Conservation (phyloP, 495 filamentous ascomycete genomes). For the Poronia punctata region DNA sequence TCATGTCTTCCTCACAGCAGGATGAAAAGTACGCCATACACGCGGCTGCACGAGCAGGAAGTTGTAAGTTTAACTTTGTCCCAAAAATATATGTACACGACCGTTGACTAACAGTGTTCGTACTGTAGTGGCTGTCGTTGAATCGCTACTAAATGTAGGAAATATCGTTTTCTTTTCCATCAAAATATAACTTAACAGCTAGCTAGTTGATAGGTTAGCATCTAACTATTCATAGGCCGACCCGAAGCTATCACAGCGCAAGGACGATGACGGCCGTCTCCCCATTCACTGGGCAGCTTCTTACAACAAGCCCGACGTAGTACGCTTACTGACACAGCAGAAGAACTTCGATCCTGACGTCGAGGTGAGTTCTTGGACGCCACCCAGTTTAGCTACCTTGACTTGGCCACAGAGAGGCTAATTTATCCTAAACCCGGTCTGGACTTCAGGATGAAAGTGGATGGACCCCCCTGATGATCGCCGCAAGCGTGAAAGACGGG, state of each 20-base stretch:
- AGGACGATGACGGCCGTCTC: slow-evolving; percentile 84
- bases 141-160: slow-evolving; percentile 67
- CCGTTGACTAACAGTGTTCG: slow-evolving; percentile 14
- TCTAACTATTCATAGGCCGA: slow-evolving; percentile 53
- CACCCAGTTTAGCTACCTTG: not conserved
- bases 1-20: slow-evolving; percentile 11
- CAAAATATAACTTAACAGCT: too few species aligned
- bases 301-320: slow-evolving; percentile 70
- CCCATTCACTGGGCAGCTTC: slow-evolving; percentile 94
- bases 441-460: slow-evolving; percentile 66
- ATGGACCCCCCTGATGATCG: slow-evolving; percentile 95
- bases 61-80: slow-evolving; percentile 47
- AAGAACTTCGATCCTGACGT: slow-evolving; percentile 84
- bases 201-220: slow-evolving; percentile 15
- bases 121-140: slow-evolving; percentile 52
- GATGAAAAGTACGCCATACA: slow-evolving; percentile 71
- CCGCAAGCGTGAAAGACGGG: slow-evolving; percentile 66
- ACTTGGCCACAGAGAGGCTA: too few species aligned
- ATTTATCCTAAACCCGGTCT: not conserved
- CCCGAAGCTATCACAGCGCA: slow-evolving; percentile 62
- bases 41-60: slow-evolving; percentile 81
- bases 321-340: slow-evolving; percentile 58
- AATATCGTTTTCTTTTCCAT: too few species aligned
- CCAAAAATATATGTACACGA: not conserved
- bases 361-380: slow-evolving; percentile 45